Evolutionary conservation across 2,329 filamentous ascomycete species (phyloP).

Genomic region (Verticillium zaregamsianum): DNA sequence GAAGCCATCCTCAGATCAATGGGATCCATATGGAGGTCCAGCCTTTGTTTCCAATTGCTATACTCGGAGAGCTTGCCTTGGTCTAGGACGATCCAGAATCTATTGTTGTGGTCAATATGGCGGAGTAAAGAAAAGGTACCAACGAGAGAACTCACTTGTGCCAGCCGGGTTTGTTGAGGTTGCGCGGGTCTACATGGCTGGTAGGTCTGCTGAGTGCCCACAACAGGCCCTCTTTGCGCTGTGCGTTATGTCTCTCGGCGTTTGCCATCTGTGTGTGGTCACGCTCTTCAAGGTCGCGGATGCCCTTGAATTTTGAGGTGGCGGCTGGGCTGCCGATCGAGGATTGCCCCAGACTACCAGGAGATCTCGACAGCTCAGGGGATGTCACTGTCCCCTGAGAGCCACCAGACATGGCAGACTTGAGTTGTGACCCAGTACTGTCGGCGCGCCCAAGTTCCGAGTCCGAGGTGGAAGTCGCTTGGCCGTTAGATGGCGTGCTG

Average conservation of each 20-base stretch:
- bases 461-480: constrained; percentile 52
- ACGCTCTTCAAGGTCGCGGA: constrained; percentile 87
- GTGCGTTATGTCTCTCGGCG: constrained; percentile 57
- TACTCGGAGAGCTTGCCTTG: constrained; percentile 97
- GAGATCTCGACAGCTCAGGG: constrained; percentile 51
- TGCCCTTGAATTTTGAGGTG: constrained; percentile 74
- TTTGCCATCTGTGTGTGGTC: constrained; percentile 50
- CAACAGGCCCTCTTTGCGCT: constrained; percentile 87
- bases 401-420: constrained; percentile 24
- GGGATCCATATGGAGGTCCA: constrained; percentile 96
- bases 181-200: constrained; percentile 91
- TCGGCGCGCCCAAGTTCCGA: constrained; percentile 69
- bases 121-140: no score
- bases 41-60: constrained; percentile 97
- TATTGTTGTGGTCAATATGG: constrained; percentile 26
- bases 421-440: constrained; percentile 67
- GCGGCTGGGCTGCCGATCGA: constrained; percentile 47
- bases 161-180: constrained; percentile 95
- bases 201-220: constrained; percentile 93
- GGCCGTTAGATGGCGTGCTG: constrained; percentile 36
- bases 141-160: constrained; percentile 72
- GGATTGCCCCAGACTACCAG: constrained; percentile 46
- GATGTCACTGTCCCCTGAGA: constrained; percentile 13
- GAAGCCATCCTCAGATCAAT: constrained; percentile 97
- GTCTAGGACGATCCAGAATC: constrained; percentile 98